Percentiles rank a stretch among this genome's conserved stretches.
Conservation (phyloP, 2,329 filamentous ascomycete species). For the Davidsoniella neocaledoniae region DNA sequence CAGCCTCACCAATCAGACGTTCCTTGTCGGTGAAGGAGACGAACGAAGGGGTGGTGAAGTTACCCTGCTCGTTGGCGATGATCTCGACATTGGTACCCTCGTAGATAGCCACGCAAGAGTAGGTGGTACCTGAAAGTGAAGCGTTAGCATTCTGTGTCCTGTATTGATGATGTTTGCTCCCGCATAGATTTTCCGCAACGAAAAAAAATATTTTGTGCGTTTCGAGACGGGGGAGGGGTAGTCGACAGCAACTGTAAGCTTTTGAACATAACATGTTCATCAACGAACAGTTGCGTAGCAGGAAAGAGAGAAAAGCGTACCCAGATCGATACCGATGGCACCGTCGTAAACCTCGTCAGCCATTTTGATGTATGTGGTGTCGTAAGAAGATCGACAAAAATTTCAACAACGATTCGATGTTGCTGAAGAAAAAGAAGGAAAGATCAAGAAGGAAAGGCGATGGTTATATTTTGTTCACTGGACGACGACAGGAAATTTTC, state of each 20-base stretch:
- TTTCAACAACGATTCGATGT: conserved; percentile 14
- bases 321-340: conserved; percentile 99
- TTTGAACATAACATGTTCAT: conserved; percentile 1
- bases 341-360: conserved; percentile 97
- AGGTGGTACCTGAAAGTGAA: conserved; percentile 66
- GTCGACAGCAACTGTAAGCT: conserved; percentile 6
- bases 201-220: conserved; percentile 5
- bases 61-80: conserved; percentile 99
- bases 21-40: conserved; percentile 98
- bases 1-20: conserved; percentile 96
- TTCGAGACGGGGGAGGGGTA: not conserved
- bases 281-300: conserved; percentile 8
- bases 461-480: conserved; percentile 13
- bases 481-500: conserved; percentile 12
- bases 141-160: conserved; percentile 5
- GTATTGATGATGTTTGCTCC: not conserved
- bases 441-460: conserved; percentile 12
- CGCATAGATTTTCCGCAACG: not conserved
- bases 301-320: conserved; percentile 35
- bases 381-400: conserved; percentile 13
- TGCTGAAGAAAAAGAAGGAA: conserved; percentile 12
- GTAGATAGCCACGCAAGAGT: conserved; percentile 99
- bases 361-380: conserved; percentile 35
- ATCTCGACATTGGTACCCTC: conserved; percentile 99
- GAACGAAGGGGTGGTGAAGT: conserved; percentile 96